phyloP scores from a whole-genome alignment of 805 yeast genomes.

The Zygosaccharomyces bisporus region DNA sequence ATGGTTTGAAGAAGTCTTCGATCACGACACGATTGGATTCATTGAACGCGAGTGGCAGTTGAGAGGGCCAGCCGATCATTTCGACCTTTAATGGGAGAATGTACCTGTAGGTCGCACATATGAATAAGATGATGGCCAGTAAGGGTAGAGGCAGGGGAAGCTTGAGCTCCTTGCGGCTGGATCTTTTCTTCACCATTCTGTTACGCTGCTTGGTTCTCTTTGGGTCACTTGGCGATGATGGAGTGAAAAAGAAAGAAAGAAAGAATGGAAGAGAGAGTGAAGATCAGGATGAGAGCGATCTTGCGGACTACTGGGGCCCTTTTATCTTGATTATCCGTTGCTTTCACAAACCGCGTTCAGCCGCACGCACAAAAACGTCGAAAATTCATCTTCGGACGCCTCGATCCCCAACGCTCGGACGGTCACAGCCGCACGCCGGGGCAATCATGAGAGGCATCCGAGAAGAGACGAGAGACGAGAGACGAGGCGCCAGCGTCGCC shows the following conservation, averaged over 20 bases:
- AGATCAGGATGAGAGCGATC: not conserved
- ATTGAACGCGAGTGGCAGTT: not conserved
- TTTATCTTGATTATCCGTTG: not conserved
- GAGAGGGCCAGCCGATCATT: constrained; percentile 3
- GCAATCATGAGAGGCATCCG: too few relatives aligned
- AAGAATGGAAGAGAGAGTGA: not conserved
- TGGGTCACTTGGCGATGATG: not conserved
- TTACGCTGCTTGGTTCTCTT: too few relatives aligned
- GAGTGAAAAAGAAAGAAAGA: not conserved
- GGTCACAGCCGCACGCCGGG: constrained; percentile 5
- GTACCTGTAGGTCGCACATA: constrained; percentile 10
- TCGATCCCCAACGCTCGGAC: constrained; percentile 1
- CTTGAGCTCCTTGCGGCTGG: not conserved
- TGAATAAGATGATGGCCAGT: constrained; percentile 5
- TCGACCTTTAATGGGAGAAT: constrained; percentile 10
- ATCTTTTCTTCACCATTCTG: not conserved
- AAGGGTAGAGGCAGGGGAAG: constrained; percentile 6
- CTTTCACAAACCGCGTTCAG: constrained; percentile 6
- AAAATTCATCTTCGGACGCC: constrained; percentile 1
- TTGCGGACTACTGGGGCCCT: too few relatives aligned
- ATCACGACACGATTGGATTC: constrained; percentile 9
- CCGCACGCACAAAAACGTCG: constrained; percentile 7
- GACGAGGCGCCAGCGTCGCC: too few relatives aligned
- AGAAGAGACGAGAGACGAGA: too few relatives aligned
- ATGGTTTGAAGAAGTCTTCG: constrained; percentile 16